Base-by-base conservation (phyloP, 1,284 basidiomycete genomes). In the Fomitopsis pinicola region DNA sequence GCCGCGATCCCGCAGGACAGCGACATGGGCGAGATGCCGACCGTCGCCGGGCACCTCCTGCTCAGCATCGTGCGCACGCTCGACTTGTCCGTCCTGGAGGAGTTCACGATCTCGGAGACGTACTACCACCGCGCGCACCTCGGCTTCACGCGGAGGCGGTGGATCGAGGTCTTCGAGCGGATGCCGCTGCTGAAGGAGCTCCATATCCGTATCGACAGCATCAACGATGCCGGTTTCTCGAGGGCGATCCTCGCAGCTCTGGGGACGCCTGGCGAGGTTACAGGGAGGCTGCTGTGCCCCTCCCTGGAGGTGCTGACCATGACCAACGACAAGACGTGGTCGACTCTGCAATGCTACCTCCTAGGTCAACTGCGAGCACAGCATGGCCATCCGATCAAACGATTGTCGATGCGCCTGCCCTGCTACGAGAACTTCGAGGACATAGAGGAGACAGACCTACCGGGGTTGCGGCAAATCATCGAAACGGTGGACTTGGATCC, bases 351-450 rank as follows among this genome's bases (percentile, higher is more conserved):
- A 59, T 71, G 67, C 61, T 73, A 68, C 62, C 64, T 62, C 28
- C 64, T 73, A 55, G 71, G 71, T 28, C 50, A 68, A 62, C 59
- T 62, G 59, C 69, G 71, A 28, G 55, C 60, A 50, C 53, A 65
- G 28, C 64, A 59, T 2, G 72, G 72, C 12, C 64, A 67, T 42
- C 66, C 67, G 7, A 62, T 73, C 42, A 69, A 69, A 53, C 64
- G 63, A 9, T 65, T 73, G 28, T 73, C 72, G 54, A 66, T 73
- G 63, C 64, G 63, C 45, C 60, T 71, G 35, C 64, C 70, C 36
- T 71, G 69, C 60, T 73, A 73, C 62, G 69, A 72, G 54, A 71
- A 71, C 57, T 68, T 73, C 63, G 68, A 68, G 59, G 69, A 72
- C 57, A 67, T 71, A 57, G 69, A 68, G 44, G 70, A 71, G 55